A percentile compares a stretch with the other conserved stretches of the same genome.
phyloP scores from a whole-genome alignment of 73 alveolate species.

The Paramecium caudatum region DNA sequence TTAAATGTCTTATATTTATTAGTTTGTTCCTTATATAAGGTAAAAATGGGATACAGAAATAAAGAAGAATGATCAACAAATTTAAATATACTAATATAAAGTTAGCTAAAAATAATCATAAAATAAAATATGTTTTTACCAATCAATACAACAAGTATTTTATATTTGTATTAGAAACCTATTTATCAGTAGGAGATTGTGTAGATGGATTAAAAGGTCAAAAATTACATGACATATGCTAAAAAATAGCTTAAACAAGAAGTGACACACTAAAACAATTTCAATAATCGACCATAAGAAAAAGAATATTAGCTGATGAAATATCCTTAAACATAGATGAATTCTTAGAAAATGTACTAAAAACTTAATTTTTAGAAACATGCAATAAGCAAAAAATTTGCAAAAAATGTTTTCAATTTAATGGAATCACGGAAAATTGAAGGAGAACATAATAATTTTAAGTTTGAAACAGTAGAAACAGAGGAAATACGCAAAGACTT shows the following conservation, averaged over 20 bases:
- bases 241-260: neutral
- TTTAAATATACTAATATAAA: too few species aligned
- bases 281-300: neutral
- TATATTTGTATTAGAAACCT: neutral
- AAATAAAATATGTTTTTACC: neutral
- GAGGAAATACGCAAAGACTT: neutral
- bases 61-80: too few species aligned
- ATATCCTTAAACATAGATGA: neutral
- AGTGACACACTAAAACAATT: neutral
- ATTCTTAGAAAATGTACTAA: neutral
- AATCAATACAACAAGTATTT: neutral
- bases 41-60: too few species aligned
- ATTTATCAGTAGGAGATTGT: neutral
- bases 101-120: too few species aligned
- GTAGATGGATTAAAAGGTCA: conserved; percentile 13
- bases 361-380: neutral
- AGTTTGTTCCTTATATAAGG: too few species aligned
- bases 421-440: neutral
- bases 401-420: neutral
- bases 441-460: neutral
- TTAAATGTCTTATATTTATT: too few species aligned
- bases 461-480: neutral
- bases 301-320: conserved; percentile 11
- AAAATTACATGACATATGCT: conserved; percentile 1
- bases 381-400: neutral